Conservation (phyloP, 1,284 basidiomycete species). For the Cutaneotrichosporon cyanovorans region DNA sequence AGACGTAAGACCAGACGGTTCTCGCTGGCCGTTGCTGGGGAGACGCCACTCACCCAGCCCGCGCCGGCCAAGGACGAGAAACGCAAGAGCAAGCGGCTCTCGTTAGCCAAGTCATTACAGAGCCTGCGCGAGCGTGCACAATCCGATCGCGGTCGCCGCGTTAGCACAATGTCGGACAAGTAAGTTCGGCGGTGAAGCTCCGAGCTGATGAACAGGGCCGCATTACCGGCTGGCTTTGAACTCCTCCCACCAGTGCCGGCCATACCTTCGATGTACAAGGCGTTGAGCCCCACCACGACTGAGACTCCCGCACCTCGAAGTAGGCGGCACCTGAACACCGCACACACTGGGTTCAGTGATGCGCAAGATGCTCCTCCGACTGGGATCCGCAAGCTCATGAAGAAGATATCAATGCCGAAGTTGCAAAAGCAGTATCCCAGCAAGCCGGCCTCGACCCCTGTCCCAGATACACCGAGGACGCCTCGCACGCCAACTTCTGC, state of each 20-base stretch:
- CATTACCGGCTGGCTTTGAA: neutral
- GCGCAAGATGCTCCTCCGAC: too few species aligned
- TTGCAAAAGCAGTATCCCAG: too few species aligned
- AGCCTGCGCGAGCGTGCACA: constrained; percentile 5
- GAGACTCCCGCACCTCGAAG: neutral
- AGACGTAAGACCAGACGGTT: constrained; percentile 6
- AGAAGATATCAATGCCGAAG: too few species aligned
- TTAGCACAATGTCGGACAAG: constrained; percentile 5
- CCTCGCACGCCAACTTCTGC: too few species aligned
- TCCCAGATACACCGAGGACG: too few species aligned
- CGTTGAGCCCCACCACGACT: neutral
- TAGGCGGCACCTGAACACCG: too few species aligned
- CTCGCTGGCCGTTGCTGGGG: constrained; percentile 8
- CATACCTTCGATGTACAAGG: constrained; percentile 8
- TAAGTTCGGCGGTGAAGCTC: neutral
- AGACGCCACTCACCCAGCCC: too few species aligned
- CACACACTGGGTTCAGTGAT: too few species aligned
- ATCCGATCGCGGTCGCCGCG: constrained; percentile 3
- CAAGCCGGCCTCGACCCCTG: too few species aligned
- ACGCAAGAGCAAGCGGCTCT: constrained; percentile 7
- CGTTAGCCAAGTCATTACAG: constrained; percentile 7
- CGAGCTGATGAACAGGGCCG: neutral
- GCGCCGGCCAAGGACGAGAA: neutral
- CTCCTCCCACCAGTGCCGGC: constrained; percentile 5
- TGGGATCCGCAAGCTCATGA: too few species aligned